Conservation (phyloP, 805 yeast species). For the Barnettozyma californica region DNA sequence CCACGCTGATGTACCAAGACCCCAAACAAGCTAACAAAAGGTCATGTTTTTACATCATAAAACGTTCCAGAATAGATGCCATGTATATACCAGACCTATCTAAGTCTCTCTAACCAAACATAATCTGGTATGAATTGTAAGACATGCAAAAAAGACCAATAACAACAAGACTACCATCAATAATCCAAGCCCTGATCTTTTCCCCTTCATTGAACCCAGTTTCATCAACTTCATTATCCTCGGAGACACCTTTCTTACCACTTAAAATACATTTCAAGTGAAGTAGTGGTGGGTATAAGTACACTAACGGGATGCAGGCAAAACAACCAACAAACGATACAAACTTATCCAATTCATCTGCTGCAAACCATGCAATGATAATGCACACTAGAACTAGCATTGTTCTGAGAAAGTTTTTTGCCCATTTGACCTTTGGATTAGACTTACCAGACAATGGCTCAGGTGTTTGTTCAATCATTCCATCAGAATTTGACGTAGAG, state of each 20-base stretch:
- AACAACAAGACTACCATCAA: constrained; percentile 45
- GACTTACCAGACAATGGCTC: constrained; percentile 47
- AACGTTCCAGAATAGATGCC: too few relatives aligned
- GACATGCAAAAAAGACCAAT: constrained; percentile 59
- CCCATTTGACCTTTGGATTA: constrained; percentile 53
- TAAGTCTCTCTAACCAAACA: constrained; percentile 21
- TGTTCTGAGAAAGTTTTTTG: constrained; percentile 55
- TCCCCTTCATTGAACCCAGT: constrained; percentile 19
- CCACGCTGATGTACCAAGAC: background rate
- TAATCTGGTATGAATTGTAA: constrained; percentile 61
- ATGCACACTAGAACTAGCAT: constrained; percentile 50
- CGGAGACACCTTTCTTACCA: background rate
- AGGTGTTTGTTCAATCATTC: background rate
- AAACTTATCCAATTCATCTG: constrained; percentile 63
- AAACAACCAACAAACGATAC: constrained; percentile 80
- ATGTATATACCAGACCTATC: background rate
- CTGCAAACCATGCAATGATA: constrained; percentile 59
- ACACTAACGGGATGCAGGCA: constrained; percentile 81
- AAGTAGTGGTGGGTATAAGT: constrained; percentile 79
- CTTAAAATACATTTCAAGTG: constrained; percentile 43
- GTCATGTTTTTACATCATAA: too few relatives aligned
- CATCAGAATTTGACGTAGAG: background rate
- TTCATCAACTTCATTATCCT: background rate
- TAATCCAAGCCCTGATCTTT: constrained; percentile 28
- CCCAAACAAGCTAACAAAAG: background rate